Percentiles rank a stretch among this genome's conserved stretches.
These are phyloP conservation scores for Urochloa ruziziensis DNA, from an alignment of 176 grass and related monocot species.

Conservation along the genomic window DNA sequence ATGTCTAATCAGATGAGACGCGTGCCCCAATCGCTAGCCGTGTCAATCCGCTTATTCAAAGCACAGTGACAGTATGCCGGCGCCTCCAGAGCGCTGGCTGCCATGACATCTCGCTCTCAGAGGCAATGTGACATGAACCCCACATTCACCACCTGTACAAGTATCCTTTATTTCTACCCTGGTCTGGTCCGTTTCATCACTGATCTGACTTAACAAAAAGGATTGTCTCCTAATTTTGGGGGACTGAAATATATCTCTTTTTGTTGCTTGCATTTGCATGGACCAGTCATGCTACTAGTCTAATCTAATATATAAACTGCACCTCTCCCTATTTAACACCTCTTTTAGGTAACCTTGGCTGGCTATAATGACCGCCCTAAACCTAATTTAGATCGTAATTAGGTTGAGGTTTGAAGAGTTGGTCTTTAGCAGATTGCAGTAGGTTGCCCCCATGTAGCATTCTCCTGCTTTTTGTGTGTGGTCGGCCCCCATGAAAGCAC, in stretches of 20 bases:
- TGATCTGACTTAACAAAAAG: conserved; percentile 23
- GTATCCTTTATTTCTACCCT: conserved; percentile 15
- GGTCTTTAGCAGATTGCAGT: conserved; percentile 52
- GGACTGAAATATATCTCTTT: background rate
- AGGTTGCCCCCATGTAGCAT: conserved; percentile 32
- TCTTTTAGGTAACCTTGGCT: conserved; percentile 46
- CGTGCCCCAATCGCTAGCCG: conserved; percentile 17
- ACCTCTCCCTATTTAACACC: conserved; percentile 6
- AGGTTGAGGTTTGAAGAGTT: conserved; percentile 38
- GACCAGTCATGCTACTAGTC: background rate
- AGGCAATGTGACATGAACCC: conserved; percentile 22
- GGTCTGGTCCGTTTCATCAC: background rate
- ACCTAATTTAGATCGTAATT: conserved; percentile 48
- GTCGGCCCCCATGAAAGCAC: conserved; percentile 9
- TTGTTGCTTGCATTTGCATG: conserved; percentile 27
- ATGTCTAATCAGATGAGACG: conserved; percentile 40
- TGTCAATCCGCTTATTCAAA: conserved; percentile 40
- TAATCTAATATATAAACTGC: background rate
- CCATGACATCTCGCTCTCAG: conserved; percentile 41
- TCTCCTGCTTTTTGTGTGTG: conserved; percentile 14
- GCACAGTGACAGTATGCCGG: conserved; percentile 53
- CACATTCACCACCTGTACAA: conserved; percentile 41
- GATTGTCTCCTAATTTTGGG: conserved; percentile 23
- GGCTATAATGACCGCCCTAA: conserved; percentile 43
- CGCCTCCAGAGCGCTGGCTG: conserved; percentile 42